Conservation (phyloP, 192 early-diverging fungal species). For the Powellomyces hirtus region DNA sequence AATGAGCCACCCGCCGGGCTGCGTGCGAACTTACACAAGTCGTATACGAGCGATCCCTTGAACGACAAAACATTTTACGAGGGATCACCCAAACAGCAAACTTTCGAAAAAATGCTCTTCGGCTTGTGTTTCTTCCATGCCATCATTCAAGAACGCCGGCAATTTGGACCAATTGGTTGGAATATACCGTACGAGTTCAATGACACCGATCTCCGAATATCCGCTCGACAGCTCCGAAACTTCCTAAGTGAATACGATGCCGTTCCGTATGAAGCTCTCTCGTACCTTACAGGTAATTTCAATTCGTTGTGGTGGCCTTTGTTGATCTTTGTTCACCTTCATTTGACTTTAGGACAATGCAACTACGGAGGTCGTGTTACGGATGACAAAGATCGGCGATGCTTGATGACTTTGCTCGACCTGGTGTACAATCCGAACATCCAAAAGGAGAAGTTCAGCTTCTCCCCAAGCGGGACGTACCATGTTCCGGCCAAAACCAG, state of each 20-base stretch:
- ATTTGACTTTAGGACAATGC: conserved; percentile 47
- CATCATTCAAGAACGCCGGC: conserved; percentile 56
- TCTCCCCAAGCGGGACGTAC: conserved; percentile 50
- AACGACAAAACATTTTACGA: conserved; percentile 62
- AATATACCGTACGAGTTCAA: conserved; percentile 68
- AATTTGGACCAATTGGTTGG: conserved; percentile 66
- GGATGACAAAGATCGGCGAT: conserved; percentile 60
- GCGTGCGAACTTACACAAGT: conserved; percentile 51
- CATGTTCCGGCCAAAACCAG: conserved; percentile 41
- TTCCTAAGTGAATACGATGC: conserved; percentile 59
- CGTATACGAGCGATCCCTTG: conserved; percentile 54
- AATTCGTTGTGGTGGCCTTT: not conserved
- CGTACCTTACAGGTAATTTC: conserved; percentile 51
- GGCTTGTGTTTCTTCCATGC: conserved; percentile 62
- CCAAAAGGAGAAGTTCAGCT: conserved; percentile 39
- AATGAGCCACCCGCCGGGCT: conserved; percentile 59
- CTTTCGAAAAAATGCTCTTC: conserved; percentile 56
- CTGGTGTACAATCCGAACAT: conserved; percentile 51
- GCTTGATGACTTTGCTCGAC: conserved; percentile 44
- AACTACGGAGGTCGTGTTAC: conserved; percentile 63
- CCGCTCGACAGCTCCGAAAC: conserved; percentile 58
- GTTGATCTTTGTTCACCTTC: conserved; percentile 5
- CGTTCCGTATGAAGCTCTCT: conserved; percentile 54
- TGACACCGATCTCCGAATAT: conserved; percentile 61
- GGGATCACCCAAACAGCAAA: conserved; percentile 52